These are phyloP conservation scores for Candida smagusa DNA, from an alignment of 1,139 yeast species.

Conservation along the genomic window DNA sequence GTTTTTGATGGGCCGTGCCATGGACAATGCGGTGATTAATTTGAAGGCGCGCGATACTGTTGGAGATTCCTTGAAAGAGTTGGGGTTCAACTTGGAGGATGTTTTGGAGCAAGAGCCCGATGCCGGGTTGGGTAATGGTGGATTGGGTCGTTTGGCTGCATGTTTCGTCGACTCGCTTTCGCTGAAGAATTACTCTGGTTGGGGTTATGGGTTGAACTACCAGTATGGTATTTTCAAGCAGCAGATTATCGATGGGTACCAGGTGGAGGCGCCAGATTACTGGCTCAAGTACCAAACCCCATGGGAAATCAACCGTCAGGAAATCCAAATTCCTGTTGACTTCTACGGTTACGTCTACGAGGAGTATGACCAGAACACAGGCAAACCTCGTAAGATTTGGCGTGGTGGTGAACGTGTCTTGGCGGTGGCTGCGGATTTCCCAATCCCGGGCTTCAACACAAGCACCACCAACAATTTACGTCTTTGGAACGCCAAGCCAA, in stretches of 20 bases:
- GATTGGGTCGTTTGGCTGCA: slow-evolving; percentile 91
- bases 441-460: slow-evolving; percentile 88
- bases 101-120: slow-evolving; percentile 84
- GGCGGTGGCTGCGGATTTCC: slow-evolving; percentile 92
- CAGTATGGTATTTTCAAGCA: slow-evolving; percentile 94
- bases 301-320: slow-evolving; percentile 87
- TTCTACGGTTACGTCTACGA: slow-evolving; percentile 83
- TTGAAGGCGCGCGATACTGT: slow-evolving; percentile 54
- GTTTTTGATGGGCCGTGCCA: slow-evolving; percentile 91
- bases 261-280: slow-evolving; percentile 91
- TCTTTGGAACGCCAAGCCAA: slow-evolving; percentile 88
- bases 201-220: slow-evolving; percentile 95
- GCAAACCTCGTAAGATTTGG: slow-evolving; percentile 63
- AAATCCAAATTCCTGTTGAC: slow-evolving; percentile 89
- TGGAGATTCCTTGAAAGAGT: slow-evolving; percentile 56
- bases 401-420: slow-evolving; percentile 84
- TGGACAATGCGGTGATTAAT: slow-evolving; percentile 91
- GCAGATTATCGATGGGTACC: slow-evolving; percentile 86
- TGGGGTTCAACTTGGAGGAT: slow-evolving; percentile 89
- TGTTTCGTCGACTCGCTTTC: slow-evolving; percentile 90
- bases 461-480: slow-evolving; percentile 84
- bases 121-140: slow-evolving; percentile 95
- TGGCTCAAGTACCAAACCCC: slow-evolving; percentile 89
- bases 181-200: slow-evolving; percentile 84
- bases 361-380: slow-evolving; percentile 49